Evolutionary conservation across 768 basidiomycete genomes (phyloP).

Genomic region (Tricholoma flavovirens): DNA sequence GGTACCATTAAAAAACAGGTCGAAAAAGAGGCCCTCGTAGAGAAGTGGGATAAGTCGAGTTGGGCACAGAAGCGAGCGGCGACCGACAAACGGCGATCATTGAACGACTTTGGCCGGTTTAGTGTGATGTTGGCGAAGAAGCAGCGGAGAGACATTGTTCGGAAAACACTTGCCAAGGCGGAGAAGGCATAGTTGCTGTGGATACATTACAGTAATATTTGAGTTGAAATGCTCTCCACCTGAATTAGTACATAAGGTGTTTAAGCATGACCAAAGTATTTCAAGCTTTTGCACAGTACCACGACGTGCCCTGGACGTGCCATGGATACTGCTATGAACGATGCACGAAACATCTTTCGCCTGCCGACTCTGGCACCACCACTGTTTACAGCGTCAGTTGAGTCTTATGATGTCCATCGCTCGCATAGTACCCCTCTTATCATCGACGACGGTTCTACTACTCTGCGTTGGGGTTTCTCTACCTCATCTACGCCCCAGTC

Average conservation of each 20-base stretch:
- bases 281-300: too few relatives aligned
- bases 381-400: slow-evolving; percentile 20
- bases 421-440: slow-evolving; percentile 57
- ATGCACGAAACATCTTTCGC: slow-evolving; percentile 8
- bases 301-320: neutral
- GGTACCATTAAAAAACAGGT: slow-evolving; percentile 79
- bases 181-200: slow-evolving; percentile 34
- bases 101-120: slow-evolving; percentile 93
- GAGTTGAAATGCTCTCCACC: too few relatives aligned
- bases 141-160: slow-evolving; percentile 70
- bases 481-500: slow-evolving; percentile 50
- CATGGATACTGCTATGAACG: neutral
- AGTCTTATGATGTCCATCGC: slow-evolving; percentile 49
- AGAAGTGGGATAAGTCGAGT: slow-evolving; percentile 82
- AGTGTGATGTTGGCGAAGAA: slow-evolving; percentile 86
- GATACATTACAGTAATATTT: neutral
- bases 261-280: neutral
- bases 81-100: slow-evolving; percentile 60
- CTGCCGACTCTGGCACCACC: slow-evolving; percentile 13
- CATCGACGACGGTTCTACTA: slow-evolving; percentile 87
- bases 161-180: slow-evolving; percentile 61
- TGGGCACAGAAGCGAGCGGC: slow-evolving; percentile 90
- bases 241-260: neutral
- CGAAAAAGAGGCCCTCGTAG: slow-evolving; percentile 77
- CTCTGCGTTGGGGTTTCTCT: slow-evolving; percentile 79